Percentiles rank a stretch among this genome's conserved stretches.
Conservation (phyloP, 2,329 filamentous ascomycete genomes). For the Ophiocordyceps robertsii region DNA sequence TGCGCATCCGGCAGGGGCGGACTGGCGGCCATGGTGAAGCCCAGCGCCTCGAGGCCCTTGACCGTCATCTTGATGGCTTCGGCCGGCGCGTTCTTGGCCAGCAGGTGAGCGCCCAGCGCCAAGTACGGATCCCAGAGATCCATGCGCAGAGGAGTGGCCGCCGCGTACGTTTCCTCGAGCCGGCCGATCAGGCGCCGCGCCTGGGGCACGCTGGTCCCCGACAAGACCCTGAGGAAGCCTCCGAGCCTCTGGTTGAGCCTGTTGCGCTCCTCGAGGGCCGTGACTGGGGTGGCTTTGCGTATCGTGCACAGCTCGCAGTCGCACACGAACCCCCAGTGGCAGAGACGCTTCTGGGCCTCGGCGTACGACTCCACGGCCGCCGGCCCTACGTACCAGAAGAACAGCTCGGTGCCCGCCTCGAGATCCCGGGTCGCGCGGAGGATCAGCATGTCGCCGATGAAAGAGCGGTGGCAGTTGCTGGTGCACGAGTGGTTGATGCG, state of each 20-base stretch:
- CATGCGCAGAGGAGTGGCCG: slow-evolving; percentile 2
- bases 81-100: not conserved
- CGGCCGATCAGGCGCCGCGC: slow-evolving; percentile 1
- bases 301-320: slow-evolving; percentile 23
- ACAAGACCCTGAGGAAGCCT: not conserved
- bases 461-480: slow-evolving; percentile 29
- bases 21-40: slow-evolving; percentile 9
- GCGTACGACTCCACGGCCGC: slow-evolving; percentile 10
- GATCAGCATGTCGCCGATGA: slow-evolving; percentile 41
- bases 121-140: slow-evolving; percentile 11
- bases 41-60: slow-evolving; percentile 12
- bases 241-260: not conserved
- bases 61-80: slow-evolving; percentile 8
- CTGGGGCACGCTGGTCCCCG: not conserved
- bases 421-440: slow-evolving; percentile 32
- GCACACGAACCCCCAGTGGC: slow-evolving; percentile 28
- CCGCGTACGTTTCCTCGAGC: slow-evolving; percentile 11
- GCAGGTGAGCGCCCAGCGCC: slow-evolving; percentile 4
- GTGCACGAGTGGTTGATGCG: slow-evolving; percentile 40
- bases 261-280: not conserved
- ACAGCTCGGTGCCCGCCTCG: slow-evolving; percentile 28
- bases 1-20: slow-evolving; percentile 1
- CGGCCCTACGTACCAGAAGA: slow-evolving; percentile 22
- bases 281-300: slow-evolving; percentile 8
- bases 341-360: slow-evolving; percentile 15